Conservation (phyloP, 2,329 filamentous ascomycete species). For the Decorospora gaudefroyi region DNA sequence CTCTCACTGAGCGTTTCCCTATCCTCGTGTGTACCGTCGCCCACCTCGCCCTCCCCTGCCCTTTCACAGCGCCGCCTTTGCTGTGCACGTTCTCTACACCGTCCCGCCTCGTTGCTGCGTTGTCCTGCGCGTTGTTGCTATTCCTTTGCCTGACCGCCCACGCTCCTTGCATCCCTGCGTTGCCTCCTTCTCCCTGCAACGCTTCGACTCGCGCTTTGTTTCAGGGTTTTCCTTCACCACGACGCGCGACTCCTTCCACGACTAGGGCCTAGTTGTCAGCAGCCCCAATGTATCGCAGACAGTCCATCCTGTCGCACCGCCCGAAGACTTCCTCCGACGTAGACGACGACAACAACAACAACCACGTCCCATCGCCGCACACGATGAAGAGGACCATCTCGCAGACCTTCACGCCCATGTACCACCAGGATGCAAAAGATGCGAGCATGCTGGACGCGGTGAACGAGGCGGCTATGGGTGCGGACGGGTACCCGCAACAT, state of each 20-base stretch:
- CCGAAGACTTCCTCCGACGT: conserved; percentile 52
- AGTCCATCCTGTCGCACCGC: conserved; percentile 45
- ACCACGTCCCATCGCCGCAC: conserved; percentile 22
- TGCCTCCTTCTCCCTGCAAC: conserved; percentile 4
- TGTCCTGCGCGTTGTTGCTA: conserved; percentile 1
- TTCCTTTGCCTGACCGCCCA: conserved; percentile 2
- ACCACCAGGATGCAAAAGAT: conserved; percentile 31
- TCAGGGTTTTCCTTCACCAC: conserved; percentile 6
- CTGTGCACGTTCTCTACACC: conserved; percentile 18
- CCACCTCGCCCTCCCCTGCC: neutral
- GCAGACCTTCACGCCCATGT: conserved; percentile 43
- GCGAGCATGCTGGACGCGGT: conserved; percentile 36
- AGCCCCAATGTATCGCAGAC: conserved; percentile 44
- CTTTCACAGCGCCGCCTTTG: conserved; percentile 8
- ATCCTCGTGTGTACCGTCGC: conserved; percentile 8
- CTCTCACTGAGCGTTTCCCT: conserved; percentile 6
- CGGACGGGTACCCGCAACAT: conserved; percentile 21
- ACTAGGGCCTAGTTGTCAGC: conserved; percentile 15
- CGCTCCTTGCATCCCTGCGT: conserved; percentile 1
- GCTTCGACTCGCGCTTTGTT: conserved; percentile 5
- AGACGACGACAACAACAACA: conserved; percentile 32
- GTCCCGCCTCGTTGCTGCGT: neutral
- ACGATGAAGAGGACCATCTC: conserved; percentile 47
- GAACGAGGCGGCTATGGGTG: conserved; percentile 31
- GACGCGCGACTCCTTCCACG: too few relatives aligned